These are phyloP conservation scores for Phytophthora melonis DNA, from an alignment of 352 stramenopile species.

Conservation along the genomic window DNA sequence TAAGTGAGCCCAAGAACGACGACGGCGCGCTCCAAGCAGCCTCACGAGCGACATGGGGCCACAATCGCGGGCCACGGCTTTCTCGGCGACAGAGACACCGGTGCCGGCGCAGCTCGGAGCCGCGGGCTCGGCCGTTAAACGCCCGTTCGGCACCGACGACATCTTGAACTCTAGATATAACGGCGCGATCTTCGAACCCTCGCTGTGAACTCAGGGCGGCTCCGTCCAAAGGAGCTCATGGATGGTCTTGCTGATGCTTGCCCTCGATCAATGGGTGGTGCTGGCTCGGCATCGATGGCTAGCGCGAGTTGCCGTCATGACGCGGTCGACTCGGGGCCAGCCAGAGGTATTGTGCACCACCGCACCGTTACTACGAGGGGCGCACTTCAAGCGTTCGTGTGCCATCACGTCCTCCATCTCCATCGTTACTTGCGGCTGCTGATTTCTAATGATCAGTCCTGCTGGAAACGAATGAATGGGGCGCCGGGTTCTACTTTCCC, in stretches of 20 bases:
- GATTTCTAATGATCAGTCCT: constrained; percentile 33
- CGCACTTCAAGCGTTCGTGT: neutral
- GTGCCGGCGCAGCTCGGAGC: neutral
- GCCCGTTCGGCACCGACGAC: neutral
- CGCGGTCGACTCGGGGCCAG: neutral
- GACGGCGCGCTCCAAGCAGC: neutral
- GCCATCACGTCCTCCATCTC: neutral
- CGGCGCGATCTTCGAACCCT: constrained; percentile 11
- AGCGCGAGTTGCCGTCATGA: neutral
- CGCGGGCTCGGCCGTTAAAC: neutral
- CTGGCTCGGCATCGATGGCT: neutral
- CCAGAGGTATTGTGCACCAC: constrained; percentile 21
- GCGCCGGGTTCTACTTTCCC: constrained; percentile 5
- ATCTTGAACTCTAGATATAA: constrained; percentile 9
- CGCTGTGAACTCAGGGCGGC: constrained; percentile 5
- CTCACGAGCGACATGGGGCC: neutral
- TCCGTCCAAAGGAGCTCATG: neutral
- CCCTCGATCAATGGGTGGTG: neutral
- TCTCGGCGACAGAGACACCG: constrained; percentile 3
- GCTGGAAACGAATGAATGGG: constrained; percentile 1
- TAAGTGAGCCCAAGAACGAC: constrained; percentile 1
- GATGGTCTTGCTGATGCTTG: neutral
- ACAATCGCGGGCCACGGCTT: neutral
- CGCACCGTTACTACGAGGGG: neutral
- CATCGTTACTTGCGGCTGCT: constrained; percentile 25